Base-by-base conservation (phyloP, 108 stramenopile genomes). In the Skeletonema tropicum region DNA sequence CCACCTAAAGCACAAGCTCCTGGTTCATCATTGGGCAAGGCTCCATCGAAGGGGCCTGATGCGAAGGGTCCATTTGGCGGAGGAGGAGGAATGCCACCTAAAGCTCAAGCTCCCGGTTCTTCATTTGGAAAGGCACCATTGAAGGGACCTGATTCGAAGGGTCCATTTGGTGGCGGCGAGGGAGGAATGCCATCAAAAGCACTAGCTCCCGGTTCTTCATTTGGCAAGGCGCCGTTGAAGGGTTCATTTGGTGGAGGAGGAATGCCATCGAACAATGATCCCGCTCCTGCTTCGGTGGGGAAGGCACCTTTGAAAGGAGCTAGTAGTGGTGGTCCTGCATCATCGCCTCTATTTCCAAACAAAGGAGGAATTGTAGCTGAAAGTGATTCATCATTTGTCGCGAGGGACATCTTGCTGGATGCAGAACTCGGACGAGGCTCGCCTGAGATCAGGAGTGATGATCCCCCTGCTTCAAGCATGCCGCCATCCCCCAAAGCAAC, bases 351-450 rank as follows among this genome's bases (percentile, higher is more conserved):
- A 25, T 55, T 55, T 9, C 52, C 52, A 23, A 55, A 55, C 52
- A 55, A 55, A 23, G 52, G 52, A 10, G 52, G 52, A n/a, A 55
- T 55, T 10, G 52, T 55, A 3, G 52, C 21, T 25, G 52, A 55
- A 25, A 55, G 52, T 55, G 52, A 55, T 10, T 23, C 52, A n/a
- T 55, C 52, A 7, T 55, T 55, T n/a, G 52, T 55, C 10, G 52
- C 52, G 52, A 55, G 52, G 25, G 52, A 55, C 23, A 55, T 55
- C 52, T 55, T 55, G 25, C 52, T 55, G 3, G 52, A 55, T 25
- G 52, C 52, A 55, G 52, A 55, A 2, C 52, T 55, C 23, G 52
- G 52, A n/a, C 23, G 52, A 55, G 52, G 52, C 52, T 23, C 52
- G 10, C 52, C 52, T 23, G 52, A 21, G 19, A 55, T 55, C 10